Evolutionary conservation across 2,329 filamentous ascomycete species (phyloP).

Genomic region (Ophiobolus disseminans): DNA sequence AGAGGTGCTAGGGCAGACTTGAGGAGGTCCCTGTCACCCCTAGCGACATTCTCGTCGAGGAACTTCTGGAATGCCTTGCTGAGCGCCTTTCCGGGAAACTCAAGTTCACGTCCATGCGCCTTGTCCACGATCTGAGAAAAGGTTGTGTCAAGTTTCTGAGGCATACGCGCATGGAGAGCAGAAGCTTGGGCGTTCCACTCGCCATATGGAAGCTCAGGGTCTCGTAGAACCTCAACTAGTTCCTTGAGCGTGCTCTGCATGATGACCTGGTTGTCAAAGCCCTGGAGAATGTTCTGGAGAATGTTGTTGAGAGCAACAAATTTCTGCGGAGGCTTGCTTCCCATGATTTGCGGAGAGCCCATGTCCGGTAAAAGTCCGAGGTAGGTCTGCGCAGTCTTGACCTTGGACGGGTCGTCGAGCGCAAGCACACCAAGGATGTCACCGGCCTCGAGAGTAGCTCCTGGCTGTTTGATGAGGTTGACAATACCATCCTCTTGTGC

Average conservation of each 20-base stretch:
- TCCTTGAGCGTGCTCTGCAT: slow-evolving; percentile 88
- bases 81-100: slow-evolving; percentile 92
- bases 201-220: slow-evolving; percentile 90
- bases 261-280: slow-evolving; percentile 97
- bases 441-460: slow-evolving; percentile 95
- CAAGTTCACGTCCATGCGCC: slow-evolving; percentile 75
- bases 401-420: slow-evolving; percentile 91
- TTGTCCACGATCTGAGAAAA: slow-evolving; percentile 88
- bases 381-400: slow-evolving; percentile 96
- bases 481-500: slow-evolving; percentile 95
- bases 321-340: slow-evolving; percentile 88
- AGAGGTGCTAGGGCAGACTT: slow-evolving; percentile 77
- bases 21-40: slow-evolving; percentile 75
- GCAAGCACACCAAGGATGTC: slow-evolving; percentile 98
- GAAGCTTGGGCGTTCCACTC: slow-evolving; percentile 97
- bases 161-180: slow-evolving; percentile 96
- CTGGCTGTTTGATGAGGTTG: slow-evolving; percentile 98
- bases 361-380: slow-evolving; percentile 87
- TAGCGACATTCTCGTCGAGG: slow-evolving; percentile 81
- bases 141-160: slow-evolving; percentile 83
- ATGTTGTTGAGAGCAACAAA: slow-evolving; percentile 80
- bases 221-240: slow-evolving; percentile 86
- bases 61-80: slow-evolving; percentile 86
- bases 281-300: slow-evolving; percentile 85
- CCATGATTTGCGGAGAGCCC: slow-evolving; percentile 84